A percentile compares a stretch with the other conserved stretches of the same genome.
These are phyloP conservation scores for Ascochyta rabiei DNA, from an alignment of 2,329 filamentous ascomycete genomes.

Conservation along the genomic window DNA sequence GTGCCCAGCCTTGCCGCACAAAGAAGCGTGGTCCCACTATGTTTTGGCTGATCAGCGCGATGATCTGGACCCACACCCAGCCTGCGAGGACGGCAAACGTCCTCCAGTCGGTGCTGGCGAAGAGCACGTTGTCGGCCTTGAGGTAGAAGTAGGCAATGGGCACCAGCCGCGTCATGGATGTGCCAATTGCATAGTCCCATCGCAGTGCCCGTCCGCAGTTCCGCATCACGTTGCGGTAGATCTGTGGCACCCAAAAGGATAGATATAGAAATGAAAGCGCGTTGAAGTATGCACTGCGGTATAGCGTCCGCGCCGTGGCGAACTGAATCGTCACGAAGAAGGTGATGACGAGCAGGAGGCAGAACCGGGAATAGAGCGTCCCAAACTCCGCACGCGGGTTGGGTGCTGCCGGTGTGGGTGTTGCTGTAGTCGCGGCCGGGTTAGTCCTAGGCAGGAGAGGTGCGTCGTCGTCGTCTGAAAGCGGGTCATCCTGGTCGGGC, in stretches of 20 bases:
- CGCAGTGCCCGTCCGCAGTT: slow-evolving; percentile 91
- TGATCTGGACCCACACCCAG: slow-evolving; percentile 89
- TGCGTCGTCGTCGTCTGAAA: slow-evolving; percentile 37
- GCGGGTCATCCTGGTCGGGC: slow-evolving; percentile 62
- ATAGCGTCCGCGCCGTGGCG: slow-evolving; percentile 60
- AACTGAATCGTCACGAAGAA: slow-evolving; percentile 66
- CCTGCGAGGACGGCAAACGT: slow-evolving; percentile 69
- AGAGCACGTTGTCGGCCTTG: slow-evolving; percentile 78
- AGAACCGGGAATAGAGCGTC: slow-evolving; percentile 66
- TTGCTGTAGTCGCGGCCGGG: slow-evolving; percentile 32
- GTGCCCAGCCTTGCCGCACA: slow-evolving; percentile 70
- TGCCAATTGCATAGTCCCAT: slow-evolving; percentile 88
- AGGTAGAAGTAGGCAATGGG: slow-evolving; percentile 89
- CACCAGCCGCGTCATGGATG: slow-evolving; percentile 76
- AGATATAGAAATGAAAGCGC: slow-evolving; percentile 75
- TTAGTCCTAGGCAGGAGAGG: slow-evolving; percentile 30
- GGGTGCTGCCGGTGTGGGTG: slow-evolving; percentile 16
- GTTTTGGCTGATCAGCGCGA: slow-evolving; percentile 79
- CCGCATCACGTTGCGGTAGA: slow-evolving; percentile 84
- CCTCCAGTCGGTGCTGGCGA: slow-evolving; percentile 70
- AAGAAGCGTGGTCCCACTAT: slow-evolving; percentile 88
- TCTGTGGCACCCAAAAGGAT: slow-evolving; percentile 92
- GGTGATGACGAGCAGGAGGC: slow-evolving; percentile 62
- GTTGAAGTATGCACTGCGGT: slow-evolving; percentile 64
- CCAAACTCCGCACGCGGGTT: slow-evolving; percentile 57